Evolutionary conservation across 495 filamentous ascomycete species (phyloP).

Genomic region (Parathielavia appendiculata): DNA sequence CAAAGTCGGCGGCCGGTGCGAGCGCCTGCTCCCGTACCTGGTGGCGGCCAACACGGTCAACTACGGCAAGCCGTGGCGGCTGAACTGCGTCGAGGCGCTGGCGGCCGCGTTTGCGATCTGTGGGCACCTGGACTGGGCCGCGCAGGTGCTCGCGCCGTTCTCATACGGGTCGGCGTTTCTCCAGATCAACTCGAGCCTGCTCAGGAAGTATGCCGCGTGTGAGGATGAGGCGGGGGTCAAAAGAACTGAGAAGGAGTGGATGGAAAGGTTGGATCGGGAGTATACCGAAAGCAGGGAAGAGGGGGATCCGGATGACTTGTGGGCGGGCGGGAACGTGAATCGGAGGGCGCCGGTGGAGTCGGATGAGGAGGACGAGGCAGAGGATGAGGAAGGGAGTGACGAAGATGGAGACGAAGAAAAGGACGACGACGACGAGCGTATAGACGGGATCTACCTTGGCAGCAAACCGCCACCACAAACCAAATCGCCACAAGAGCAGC

Average conservation of each 20-base stretch:
- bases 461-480: constrained; percentile 43
- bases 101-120: constrained; percentile 91
- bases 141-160: constrained; percentile 73
- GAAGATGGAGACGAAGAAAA: constrained; percentile 40
- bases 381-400: constrained; percentile 33
- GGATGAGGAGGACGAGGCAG: constrained; percentile 45
- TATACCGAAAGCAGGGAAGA: constrained; percentile 73
- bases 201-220: constrained; percentile 83
- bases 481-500: constrained; percentile 26
- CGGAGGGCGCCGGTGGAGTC: constrained; percentile 51
- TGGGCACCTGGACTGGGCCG: constrained; percentile 85
- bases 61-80: constrained; percentile 87
- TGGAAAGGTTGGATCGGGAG: constrained; percentile 82
- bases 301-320: constrained; percentile 62
- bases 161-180: constrained; percentile 83
- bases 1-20: constrained; percentile 91
- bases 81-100: constrained; percentile 94
- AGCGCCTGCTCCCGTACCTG: constrained; percentile 88
- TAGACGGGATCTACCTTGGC: constrained; percentile 55
- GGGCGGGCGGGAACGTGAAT: constrained; percentile 85
- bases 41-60: constrained; percentile 96
- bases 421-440: constrained; percentile 26
- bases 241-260: constrained; percentile 76
- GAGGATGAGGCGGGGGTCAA: constrained; percentile 82
- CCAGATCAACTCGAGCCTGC: constrained; percentile 74